Evolutionary conservation across 768 basidiomycete genomes (phyloP).

Genomic region (Lactarius quietus): DNA sequence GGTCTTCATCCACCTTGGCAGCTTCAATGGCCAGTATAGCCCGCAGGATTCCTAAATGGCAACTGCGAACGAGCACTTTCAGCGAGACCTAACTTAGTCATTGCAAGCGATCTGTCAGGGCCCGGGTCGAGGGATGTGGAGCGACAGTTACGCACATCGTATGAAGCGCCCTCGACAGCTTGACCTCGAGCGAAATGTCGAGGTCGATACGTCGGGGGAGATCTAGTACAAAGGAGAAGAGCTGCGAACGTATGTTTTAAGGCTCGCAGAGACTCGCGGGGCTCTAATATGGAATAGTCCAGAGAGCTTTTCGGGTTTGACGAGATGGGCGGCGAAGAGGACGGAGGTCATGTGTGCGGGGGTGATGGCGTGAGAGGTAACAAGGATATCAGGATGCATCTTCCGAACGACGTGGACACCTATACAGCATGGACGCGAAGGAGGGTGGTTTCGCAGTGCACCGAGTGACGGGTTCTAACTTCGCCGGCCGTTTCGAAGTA

Average conservation of each 20-base stretch:
- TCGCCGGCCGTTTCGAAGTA: slow-evolving; percentile 22
- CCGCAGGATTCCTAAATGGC: too few species aligned
- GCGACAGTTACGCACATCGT: too few species aligned
- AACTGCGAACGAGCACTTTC: too few species aligned
- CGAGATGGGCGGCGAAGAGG: slow-evolving; percentile 53
- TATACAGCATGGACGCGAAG: slow-evolving; percentile 27
- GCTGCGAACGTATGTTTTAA: slow-evolving; percentile 50
- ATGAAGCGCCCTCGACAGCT: too few species aligned
- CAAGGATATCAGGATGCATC: slow-evolving; percentile 44
- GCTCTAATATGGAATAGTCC: slow-evolving; percentile 49
- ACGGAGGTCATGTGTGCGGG: slow-evolving; percentile 55
- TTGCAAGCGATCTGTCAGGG: too few species aligned
- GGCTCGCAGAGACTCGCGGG: slow-evolving; percentile 33
- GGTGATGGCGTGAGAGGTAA: slow-evolving; percentile 46
- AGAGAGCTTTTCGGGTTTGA: slow-evolving; percentile 63
- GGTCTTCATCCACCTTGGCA: too few species aligned
- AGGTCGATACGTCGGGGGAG: too few species aligned
- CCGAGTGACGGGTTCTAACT: slow-evolving; percentile 42
- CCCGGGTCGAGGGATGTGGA: too few species aligned
- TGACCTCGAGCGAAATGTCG: too few species aligned
- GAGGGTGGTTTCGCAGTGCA: slow-evolving; percentile 32
- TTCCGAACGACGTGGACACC: slow-evolving; percentile 55
- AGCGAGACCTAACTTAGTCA: too few species aligned
- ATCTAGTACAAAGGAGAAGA: too few species aligned
- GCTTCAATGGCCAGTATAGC: too few species aligned